A percentile compares a stretch with the other conserved stretches of the same genome.
Evolutionary conservation across 1,284 basidiomycete genomes (phyloP).

Genomic region (Moesziomyces sp.): DNA sequence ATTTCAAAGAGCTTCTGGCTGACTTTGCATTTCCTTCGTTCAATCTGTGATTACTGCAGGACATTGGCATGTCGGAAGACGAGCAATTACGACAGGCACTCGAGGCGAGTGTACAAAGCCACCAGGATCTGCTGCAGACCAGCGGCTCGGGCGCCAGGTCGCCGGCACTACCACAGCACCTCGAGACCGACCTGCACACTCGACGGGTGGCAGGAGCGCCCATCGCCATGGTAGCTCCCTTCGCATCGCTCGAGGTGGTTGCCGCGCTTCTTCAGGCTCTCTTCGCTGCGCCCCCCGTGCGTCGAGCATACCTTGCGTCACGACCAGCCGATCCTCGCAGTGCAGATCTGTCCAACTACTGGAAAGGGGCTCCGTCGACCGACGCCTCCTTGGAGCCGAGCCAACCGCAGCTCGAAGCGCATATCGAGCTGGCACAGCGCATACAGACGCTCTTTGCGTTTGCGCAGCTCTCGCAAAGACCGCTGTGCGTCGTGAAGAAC

Average conservation of each 20-base stretch:
- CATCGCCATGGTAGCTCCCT: slow-evolving; percentile 42
- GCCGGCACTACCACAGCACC: slow-evolving; percentile 34
- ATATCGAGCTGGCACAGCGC: slow-evolving; percentile 31
- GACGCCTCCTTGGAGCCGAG: slow-evolving; percentile 2
- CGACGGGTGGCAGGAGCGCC: slow-evolving; percentile 27
- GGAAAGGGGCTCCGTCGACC: slow-evolving; percentile 36
- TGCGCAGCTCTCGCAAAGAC: slow-evolving; percentile 25
- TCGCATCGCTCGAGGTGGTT: slow-evolving; percentile 35
- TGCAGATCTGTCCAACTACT: slow-evolving; percentile 38
- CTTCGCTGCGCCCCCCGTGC: slow-evolving; percentile 28
- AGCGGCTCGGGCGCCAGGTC: slow-evolving; percentile 30
- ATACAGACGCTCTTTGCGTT: slow-evolving; percentile 49
- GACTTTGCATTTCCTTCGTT: background rate
- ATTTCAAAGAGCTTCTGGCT: background rate
- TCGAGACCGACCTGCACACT: slow-evolving; percentile 23
- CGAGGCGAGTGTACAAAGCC: slow-evolving; percentile 49
- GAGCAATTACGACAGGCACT: slow-evolving; percentile 50
- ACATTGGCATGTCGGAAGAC: slow-evolving; percentile 42
- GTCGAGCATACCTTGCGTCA: slow-evolving; percentile 24
- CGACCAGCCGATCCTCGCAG: slow-evolving; percentile 24
- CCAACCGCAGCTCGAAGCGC: slow-evolving; percentile 11
- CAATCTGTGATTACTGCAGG: slow-evolving; percentile 6
- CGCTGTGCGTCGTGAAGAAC: slow-evolving; percentile 36
- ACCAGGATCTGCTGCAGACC: slow-evolving; percentile 27
- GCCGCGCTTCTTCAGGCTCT: slow-evolving; percentile 38